These are phyloP conservation scores for Coriaria nepalensis DNA, from an alignment of 306 rosid genomes.

Conservation along the genomic window DNA sequence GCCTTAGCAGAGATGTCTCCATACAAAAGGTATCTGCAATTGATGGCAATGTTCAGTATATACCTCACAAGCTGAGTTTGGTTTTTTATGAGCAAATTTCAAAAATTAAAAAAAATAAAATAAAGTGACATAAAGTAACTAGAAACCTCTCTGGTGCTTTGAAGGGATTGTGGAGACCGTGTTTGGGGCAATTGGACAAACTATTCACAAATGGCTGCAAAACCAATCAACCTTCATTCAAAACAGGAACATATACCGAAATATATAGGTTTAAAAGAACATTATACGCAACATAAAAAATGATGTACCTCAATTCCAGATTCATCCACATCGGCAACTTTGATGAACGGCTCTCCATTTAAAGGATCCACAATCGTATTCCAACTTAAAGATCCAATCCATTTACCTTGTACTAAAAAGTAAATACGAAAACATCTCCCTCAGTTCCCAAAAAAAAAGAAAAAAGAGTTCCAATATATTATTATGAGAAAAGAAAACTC, in stretches of 20 bases:
- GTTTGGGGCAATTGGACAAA: constrained; percentile 83
- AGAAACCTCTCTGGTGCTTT: constrained; percentile 88
- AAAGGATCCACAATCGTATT: constrained; percentile 72
- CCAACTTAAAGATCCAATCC: constrained; percentile 53
- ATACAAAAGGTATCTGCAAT: constrained; percentile 64
- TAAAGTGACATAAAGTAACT: background rate
- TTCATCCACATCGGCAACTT: constrained; percentile 82
- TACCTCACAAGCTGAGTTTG: too few species aligned
- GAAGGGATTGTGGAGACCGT: constrained; percentile 91
- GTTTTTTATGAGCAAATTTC: too few species aligned
- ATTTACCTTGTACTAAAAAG: constrained; percentile 94
- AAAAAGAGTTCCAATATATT: too few species aligned
- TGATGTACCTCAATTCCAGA: constrained; percentile 60
- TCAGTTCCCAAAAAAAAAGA: background rate
- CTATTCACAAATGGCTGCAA: constrained; percentile 79
- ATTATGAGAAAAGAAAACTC: too few species aligned
- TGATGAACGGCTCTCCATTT: constrained; percentile 90
- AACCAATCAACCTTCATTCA: constrained; percentile 9
- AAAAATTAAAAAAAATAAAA: background rate
- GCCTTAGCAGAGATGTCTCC: constrained; percentile 87
- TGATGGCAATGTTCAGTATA: too few species aligned
- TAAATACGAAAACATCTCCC: constrained; percentile 13
- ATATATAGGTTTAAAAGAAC: constrained; percentile 5
- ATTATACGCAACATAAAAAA: constrained; percentile 2
- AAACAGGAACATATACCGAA: constrained; percentile 3